Evolutionary conservation across 225 moss, liverwort and hornwort genomes (phyloP), one percentile per base, ranked within the genome.

Genomic region (Rhytidiadelphus loreus): DNA sequence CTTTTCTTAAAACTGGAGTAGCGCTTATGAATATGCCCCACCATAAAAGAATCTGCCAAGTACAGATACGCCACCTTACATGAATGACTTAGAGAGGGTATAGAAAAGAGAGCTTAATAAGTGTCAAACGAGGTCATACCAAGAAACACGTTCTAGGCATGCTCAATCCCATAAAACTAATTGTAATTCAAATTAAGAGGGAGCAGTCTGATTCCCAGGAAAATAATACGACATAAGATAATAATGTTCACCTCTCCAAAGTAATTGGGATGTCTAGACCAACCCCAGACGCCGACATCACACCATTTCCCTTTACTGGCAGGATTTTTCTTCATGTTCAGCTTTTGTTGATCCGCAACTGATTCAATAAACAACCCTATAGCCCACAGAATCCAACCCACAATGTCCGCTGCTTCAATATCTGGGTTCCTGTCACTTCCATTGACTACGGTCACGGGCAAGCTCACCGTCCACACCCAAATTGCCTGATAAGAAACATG

Each of bases 261-360:
- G 87, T 99, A 99, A 90, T 99, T 99, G 35, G 98, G 98, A 87
- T 99, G 98, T 78, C 97, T 92, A 59, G 97, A 96, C 96, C 94
- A 99, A 72, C 90, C 82, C 97, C 98, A 99, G 29, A 97, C 85
- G 50, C 98, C 96, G 85, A 91, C 91, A 92, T 99, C 94, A 86
- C 96, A 96, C 98, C 98, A 99, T 86, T 85, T 95, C 85, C 95
- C 96, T 89, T 93, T 97, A 84, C 93, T 94, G 63, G 91, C 82
- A 46, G 93, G 90, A 59, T 89, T 89, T 41, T 95, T 94, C 90
- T 99, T 99, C 86, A 93, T 85, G 55, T 92, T 93, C 75, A 99
- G 88, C 92, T 99, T 99, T 88, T 90, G 96, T 89, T 97, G 96
- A 91, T 99, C 98, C 69, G 94, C 96, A 86, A 95, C 79, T 66